Base-by-base conservation (phyloP, 2,329 filamentous ascomycete genomes). In the Claviceps arundinis region DNA sequence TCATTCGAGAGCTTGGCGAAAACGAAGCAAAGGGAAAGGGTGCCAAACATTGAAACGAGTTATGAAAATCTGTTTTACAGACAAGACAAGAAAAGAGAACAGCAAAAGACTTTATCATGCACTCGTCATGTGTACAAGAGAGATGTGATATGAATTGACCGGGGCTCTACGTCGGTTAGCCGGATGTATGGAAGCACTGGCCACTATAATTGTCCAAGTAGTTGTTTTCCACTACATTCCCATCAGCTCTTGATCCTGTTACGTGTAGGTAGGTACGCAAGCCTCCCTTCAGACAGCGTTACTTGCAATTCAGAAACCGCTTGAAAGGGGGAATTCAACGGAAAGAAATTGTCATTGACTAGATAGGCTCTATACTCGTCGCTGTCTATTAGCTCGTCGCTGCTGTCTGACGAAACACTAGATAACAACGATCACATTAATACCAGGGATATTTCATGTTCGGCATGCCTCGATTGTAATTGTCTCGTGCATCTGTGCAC, bases 11-110 rank as follows among this genome's bases (percentile, higher is more conserved):
- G 69, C 73, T 98, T 50, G 82, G 84, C 5, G 89, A 95, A 61
- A 86, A 81, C 8, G 93, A 98, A 70, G 89, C 90, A 4, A 89
- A 90, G 70, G 85, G 84, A 22, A 95, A 95, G 70, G 81, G 81
- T 5, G 74, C 80, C 44, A 90, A 89, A 70, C 84, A 66, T 66
- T 42, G 41, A 37, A 22, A 30, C 13, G 26, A 34, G 30, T n/a
- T 14, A n/a, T 13, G 4, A 42, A 37, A 7, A 51, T 24, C 3
- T 34, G 30, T 34, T 34, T 34, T 34, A 9, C 30, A 34, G 30
- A 11, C 13, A 16, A 6, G 5, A n/a, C 4, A 26, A 44, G n/a
- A 30, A 44, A 24, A 22, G 6, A 24, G 14, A 26, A n/a, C 3
- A 16, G 22, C 8, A 45, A n/a, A 30, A 14, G 26, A 16, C 24